These are phyloP conservation scores for Helicostylum pulchrum DNA, from an alignment of 192 early-diverging fungal species.

Conservation along the genomic window DNA sequence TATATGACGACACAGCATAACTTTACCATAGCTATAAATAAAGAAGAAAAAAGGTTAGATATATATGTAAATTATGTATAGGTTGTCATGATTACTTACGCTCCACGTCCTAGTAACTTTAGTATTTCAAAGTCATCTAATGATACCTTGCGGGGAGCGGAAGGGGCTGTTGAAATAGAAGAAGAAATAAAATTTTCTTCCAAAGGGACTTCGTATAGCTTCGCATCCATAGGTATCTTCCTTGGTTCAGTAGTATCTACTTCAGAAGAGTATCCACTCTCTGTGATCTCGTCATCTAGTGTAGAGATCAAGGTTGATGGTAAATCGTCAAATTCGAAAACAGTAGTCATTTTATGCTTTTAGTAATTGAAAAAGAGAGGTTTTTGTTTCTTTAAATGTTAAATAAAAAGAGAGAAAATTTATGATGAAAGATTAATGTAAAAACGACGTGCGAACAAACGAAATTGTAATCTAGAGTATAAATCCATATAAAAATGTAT, in stretches of 20 bases:
- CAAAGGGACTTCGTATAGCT: slow-evolving; percentile 47
- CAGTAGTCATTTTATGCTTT: slow-evolving; percentile 30
- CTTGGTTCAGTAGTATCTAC: slow-evolving; percentile 19
- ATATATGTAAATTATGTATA: background rate
- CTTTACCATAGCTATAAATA: slow-evolving; percentile 68
- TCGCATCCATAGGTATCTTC: slow-evolving; percentile 11
- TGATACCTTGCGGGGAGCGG: slow-evolving; percentile 38
- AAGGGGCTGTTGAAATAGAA: slow-evolving; percentile 28
- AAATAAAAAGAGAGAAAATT: too few relatives aligned
- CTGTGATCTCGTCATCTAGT: slow-evolving; percentile 7
- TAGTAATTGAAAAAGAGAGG: too few relatives aligned
- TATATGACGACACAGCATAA: slow-evolving; percentile 79
- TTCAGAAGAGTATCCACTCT: slow-evolving; percentile 26
- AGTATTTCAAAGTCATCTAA: slow-evolving; percentile 50
- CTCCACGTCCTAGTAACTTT: slow-evolving; percentile 51
- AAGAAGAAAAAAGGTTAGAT: background rate
- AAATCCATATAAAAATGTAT: too few relatives aligned
- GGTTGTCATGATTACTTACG: slow-evolving; percentile 37
- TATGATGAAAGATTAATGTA: too few relatives aligned
- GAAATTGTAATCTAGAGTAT: too few relatives aligned
- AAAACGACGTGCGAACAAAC: too few relatives aligned
- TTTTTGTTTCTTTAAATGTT: too few relatives aligned
- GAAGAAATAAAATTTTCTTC: slow-evolving; percentile 43
- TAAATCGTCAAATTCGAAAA: slow-evolving; percentile 49
- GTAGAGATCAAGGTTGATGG: slow-evolving; percentile 33